Evolutionary conservation across 176 grass and related monocot genomes (phyloP).

Genomic region (Zea mays): Zm-B73-REFERENCE-NAM-5.0 NC_050096.1:254859501-254860000

Average conservation of each 20-base stretch:
- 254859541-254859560: conserved; percentile 92
- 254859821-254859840: background rate
- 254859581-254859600: conserved; percentile 2
- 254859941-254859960: conserved; percentile 22
- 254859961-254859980: conserved; percentile 21
- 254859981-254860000: background rate
- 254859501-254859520: conserved; percentile 94
- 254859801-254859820: background rate
- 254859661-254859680: background rate
- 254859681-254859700: background rate
- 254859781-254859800: background rate
- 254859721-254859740: background rate
- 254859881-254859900: too few relatives aligned
- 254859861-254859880: background rate
- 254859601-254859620: background rate
- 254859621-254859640: background rate
- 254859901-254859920: background rate
- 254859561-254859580: background rate
- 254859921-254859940: background rate
- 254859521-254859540: conserved; percentile 86
- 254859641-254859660: background rate
- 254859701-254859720: background rate
- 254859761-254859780: background rate
- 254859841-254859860: background rate
- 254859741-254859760: background rate